Evolutionary conservation across 2,329 filamentous ascomycete species (phyloP).

Genomic region (Arthrobotrys sinensis): DNA sequence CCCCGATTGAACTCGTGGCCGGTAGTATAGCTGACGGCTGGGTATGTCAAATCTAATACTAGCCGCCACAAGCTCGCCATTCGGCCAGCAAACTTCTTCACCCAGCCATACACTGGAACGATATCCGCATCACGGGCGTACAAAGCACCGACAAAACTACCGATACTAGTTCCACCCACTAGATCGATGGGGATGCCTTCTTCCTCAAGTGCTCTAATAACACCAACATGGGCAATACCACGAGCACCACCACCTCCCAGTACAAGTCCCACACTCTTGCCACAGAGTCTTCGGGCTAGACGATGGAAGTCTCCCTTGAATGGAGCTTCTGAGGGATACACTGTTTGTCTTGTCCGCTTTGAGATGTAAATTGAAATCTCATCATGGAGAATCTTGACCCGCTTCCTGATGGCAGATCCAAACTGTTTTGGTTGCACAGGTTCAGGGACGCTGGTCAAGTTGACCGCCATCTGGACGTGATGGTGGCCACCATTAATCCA

Average conservation of each 20-base stretch:
- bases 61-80: conserved; percentile 99
- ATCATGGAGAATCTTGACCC: conserved; percentile 93
- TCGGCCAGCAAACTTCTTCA: conserved; percentile 97
- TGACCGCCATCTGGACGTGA: conserved; percentile 95
- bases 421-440: conserved; percentile 80
- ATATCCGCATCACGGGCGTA: conserved; percentile 97
- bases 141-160: conserved; percentile 92
- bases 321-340: conserved; percentile 91
- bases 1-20: conserved; percentile 99
- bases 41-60: conserved; percentile 94
- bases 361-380: conserved; percentile 99
- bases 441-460: conserved; percentile 71
- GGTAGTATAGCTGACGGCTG: conserved; percentile 93
- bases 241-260: conserved; percentile 93
- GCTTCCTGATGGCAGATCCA: conserved; percentile 87
- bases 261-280: conserved; percentile 93
- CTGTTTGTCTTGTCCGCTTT: conserved; percentile 86
- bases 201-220: conserved; percentile 95
- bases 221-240: conserved; percentile 91
- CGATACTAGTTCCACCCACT: conserved; percentile 95
- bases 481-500: conserved; percentile 99
- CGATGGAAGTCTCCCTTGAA: conserved; percentile 98
- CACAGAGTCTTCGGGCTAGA: conserved; percentile 88
- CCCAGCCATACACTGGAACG: conserved; percentile 94
- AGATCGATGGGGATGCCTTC: conserved; percentile 96